These are phyloP conservation scores for Aspergillus novoparasiticus DNA, from an alignment of 2,329 filamentous ascomycete species.

Conservation along the genomic window DNA sequence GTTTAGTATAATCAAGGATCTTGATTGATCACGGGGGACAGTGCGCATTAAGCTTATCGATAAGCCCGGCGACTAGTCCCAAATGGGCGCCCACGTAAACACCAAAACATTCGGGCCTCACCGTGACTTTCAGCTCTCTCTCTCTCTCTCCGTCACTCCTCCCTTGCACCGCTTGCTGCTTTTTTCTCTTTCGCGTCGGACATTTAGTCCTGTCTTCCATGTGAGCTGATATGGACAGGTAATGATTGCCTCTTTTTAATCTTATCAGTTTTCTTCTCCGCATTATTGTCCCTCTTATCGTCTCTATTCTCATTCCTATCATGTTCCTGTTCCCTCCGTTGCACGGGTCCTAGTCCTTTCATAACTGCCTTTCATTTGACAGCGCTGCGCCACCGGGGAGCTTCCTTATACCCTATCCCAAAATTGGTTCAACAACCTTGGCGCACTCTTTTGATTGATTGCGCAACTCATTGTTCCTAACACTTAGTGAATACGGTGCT, in stretches of 20 bases:
- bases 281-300: background rate
- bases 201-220: background rate
- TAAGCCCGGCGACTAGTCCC: slow-evolving; percentile 40
- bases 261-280: slow-evolving; percentile 14
- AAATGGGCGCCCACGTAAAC: slow-evolving; percentile 42
- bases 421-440: background rate
- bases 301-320: slow-evolving; percentile 3
- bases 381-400: background rate
- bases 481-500: background rate
- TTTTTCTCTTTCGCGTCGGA: slow-evolving; percentile 11
- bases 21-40: slow-evolving; percentile 11
- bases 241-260: background rate
- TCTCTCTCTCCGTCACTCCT: slow-evolving; percentile 16
- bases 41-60: slow-evolving; percentile 46
- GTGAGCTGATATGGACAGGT: background rate
- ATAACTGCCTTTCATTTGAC: slow-evolving; percentile 6
- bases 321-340: slow-evolving; percentile 8
- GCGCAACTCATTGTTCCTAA: background rate
- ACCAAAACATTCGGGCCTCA: slow-evolving; percentile 40
- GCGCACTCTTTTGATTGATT: slow-evolving; percentile 1
- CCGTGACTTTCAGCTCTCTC: slow-evolving; percentile 26
- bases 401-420: background rate
- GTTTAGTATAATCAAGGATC: too few relatives aligned
- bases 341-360: slow-evolving; percentile 12
- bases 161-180: slow-evolving; percentile 12